phyloP scores from a whole-genome alignment of 495 filamentous ascomycete genomes.

The Tuber melanosporum region DNA sequence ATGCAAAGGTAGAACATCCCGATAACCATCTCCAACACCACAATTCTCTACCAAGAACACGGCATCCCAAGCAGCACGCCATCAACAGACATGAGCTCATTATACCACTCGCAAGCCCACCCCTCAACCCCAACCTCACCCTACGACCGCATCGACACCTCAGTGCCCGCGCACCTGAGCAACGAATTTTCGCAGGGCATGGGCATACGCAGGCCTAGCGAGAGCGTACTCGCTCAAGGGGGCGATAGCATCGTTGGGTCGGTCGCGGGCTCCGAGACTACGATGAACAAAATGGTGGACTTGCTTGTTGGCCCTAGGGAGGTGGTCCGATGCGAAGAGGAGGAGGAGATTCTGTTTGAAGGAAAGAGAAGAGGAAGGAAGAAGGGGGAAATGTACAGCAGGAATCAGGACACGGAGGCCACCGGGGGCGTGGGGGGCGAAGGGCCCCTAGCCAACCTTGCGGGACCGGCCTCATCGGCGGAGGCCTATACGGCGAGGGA shows the following conservation, averaged over 20 bases:
- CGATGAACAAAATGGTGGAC: constrained; percentile 60
- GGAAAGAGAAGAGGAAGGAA: constrained; percentile 24
- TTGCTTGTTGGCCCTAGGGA: constrained; percentile 52
- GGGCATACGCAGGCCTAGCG: constrained; percentile 22
- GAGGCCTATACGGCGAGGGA: constrained; percentile 30
- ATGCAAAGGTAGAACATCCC: constrained; percentile 30
- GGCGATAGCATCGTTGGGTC: constrained; percentile 39
- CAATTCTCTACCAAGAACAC: constrained; percentile 54
- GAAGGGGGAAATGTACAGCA: constrained; percentile 10
- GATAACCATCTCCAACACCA: constrained; percentile 48
- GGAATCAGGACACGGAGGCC: background rate
- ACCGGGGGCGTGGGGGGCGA: constrained; percentile 15
- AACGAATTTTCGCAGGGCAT: constrained; percentile 26
- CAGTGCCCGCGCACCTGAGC: constrained; percentile 18
- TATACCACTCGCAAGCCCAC: constrained; percentile 30
- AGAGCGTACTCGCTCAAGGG: constrained; percentile 38
- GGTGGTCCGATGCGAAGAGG: constrained; percentile 19
- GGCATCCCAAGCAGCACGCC: constrained; percentile 46
- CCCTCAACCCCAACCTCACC: constrained; percentile 11
- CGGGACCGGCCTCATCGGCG: constrained; percentile 7
- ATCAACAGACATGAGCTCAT: constrained; percentile 38
- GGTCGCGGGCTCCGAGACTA: constrained; percentile 41
- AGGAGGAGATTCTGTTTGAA: constrained; percentile 43
- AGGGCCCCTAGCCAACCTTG: background rate
- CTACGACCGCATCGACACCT: constrained; percentile 26